Evolutionary conservation across 2,329 filamentous ascomycete genomes (phyloP), one percentile per base, ranked within the genome.

Genomic region (Fusarium sp.): DNA sequence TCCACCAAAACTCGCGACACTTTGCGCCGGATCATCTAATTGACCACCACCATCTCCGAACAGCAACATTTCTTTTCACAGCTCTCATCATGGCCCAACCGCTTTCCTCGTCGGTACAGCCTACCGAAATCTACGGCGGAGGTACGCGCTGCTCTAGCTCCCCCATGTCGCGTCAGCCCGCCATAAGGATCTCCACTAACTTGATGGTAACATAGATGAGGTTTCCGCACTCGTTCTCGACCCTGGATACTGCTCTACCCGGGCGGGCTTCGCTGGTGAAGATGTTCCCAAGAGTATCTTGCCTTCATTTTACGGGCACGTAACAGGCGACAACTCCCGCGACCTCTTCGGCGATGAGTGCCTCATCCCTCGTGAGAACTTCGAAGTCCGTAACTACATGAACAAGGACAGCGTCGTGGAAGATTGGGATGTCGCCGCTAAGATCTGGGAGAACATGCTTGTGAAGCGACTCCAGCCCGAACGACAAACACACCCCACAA

Each of bases 171-270:
- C 70, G 65, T 71, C 48, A 65, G 47, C 44, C 52, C 59, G 54
- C 47, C 29, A 38, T 59, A 43, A 65, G 53, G 53, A 55, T 58
- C 53, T 47, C 60, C 58, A 65, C 73, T 76, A 68, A 72, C 65
- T 55, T 45, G 43, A 61, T 57, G 32, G 53, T 69, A 55, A 56
- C 62, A 62, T 76, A 97, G 96, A 99, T 85, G 96, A 99, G 84
- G 94, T 99, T 71, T 97, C 94, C 38, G 97, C 97, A 55, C 92
- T 99, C 74, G 93, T 99, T 40, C 93, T 99, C 78, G 96, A 99
- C 79, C 93, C 96, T 5, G 96, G 97, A 67, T 98, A 94, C 83
- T 93, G 92, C 78, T 91, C 90, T 74, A 94, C 93, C 43, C 94
- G 97, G 82, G 96, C 94, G 65, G 96, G 96, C 62, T 99, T 98